phyloP scores from a whole-genome alignment of 352 stramenopile species.

The Phytophthora fragariae region DNA sequence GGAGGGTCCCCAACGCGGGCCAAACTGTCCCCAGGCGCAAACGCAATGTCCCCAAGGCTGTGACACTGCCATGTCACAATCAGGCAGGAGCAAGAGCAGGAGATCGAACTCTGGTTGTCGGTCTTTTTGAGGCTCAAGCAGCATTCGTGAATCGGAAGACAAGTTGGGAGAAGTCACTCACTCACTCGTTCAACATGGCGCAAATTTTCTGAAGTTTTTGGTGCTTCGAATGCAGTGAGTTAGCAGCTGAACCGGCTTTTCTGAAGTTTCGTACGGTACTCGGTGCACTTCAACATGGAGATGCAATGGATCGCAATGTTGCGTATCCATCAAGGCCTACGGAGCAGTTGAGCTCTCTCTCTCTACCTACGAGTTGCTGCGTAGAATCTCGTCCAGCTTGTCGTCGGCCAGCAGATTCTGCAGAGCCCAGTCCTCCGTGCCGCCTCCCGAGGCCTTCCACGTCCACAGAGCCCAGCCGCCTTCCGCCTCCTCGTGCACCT shows the following conservation, averaged over 20 bases:
- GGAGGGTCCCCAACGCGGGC: constrained; percentile 23
- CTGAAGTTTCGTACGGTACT: constrained; percentile 22
- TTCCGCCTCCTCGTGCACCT: constrained; percentile 55
- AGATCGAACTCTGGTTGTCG: not conserved
- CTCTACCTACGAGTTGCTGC: constrained; percentile 8
- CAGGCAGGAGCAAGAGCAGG: constrained; percentile 1
- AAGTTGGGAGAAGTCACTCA: no score
- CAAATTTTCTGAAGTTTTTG: not conserved
- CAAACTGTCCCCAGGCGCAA: constrained; percentile 30
- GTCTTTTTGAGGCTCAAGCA: not conserved
- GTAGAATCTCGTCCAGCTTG: constrained; percentile 25
- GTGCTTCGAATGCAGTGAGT: not conserved
- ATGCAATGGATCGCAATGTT: constrained; percentile 6
- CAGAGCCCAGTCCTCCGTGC: constrained; percentile 66
- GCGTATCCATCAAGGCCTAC: not conserved
- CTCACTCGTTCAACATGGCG: no score
- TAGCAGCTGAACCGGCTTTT: constrained; percentile 4
- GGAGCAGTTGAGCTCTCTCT: not conserved
- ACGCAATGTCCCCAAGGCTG: constrained; percentile 34
- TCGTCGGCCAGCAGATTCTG: constrained; percentile 59
- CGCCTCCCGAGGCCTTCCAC: constrained; percentile 52
- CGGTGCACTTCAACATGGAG: constrained; percentile 14
- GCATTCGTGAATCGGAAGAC: no score
- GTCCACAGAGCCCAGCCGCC: constrained; percentile 76
- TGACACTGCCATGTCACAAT: constrained; percentile 35